These are phyloP conservation scores for Sclerotinia spermophila DNA, from an alignment of 2,329 filamentous ascomycete genomes.

Conservation along the genomic window DNA sequence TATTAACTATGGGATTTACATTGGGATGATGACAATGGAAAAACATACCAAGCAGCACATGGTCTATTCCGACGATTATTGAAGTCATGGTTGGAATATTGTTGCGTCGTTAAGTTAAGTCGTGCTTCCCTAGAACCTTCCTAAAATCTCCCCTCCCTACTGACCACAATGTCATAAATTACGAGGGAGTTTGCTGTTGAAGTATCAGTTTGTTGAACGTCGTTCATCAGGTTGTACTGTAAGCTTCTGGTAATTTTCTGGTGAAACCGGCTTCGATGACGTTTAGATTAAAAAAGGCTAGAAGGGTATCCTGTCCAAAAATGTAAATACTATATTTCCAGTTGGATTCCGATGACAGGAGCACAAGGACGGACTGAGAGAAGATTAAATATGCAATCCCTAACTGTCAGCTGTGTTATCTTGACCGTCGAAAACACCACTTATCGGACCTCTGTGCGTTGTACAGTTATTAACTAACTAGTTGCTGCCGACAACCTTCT, in stretches of 20 bases:
- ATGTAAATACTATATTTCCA: neutral
- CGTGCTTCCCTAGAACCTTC: neutral
- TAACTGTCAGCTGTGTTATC: neutral
- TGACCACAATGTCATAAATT: neutral
- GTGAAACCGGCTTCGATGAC: neutral
- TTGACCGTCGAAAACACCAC: neutral
- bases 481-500: neutral
- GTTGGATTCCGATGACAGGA: neutral
- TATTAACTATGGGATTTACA: neutral
- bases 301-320: neutral
- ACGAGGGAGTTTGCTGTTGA: neutral
- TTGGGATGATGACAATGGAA: neutral
- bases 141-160: neutral
- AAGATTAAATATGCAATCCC: no score
- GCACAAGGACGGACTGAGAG: neutral
- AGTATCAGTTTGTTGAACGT: no score
- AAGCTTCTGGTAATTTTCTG: neutral
- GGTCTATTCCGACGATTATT: neutral
- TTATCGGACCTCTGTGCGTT: neutral
- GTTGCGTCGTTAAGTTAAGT: neutral
- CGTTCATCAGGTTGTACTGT: neutral
- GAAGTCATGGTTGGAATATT: neutral
- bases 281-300: neutral
- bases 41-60: conserved; percentile 3
- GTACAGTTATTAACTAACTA: neutral